These are phyloP conservation scores for Luvunga scandens DNA, from an alignment of 345 rosid species.

Conservation along the genomic window DNA sequence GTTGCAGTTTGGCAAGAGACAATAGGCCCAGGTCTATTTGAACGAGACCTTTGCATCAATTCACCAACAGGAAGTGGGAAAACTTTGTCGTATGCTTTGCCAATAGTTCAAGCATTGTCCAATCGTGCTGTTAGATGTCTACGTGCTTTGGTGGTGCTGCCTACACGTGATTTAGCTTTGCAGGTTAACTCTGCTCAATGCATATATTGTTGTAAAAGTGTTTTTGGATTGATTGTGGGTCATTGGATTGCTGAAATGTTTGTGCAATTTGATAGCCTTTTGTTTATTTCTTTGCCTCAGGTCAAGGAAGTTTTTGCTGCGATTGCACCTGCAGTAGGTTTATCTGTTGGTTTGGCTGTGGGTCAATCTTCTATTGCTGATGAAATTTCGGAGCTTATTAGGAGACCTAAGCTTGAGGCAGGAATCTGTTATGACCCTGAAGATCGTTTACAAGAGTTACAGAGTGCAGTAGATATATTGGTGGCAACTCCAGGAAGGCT, in stretches of 20 bases:
- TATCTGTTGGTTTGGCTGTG: conserved; percentile 92
- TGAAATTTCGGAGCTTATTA: conserved; percentile 78
- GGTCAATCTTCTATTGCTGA: conserved; percentile 90
- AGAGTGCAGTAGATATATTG: conserved; percentile 83
- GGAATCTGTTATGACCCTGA: conserved; percentile 86
- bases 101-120: conserved; percentile 71
- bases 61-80: conserved; percentile 84
- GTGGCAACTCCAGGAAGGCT: conserved; percentile 98
- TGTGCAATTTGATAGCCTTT: not conserved
- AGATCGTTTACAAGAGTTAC: conserved; percentile 43
- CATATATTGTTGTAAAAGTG: not conserved
- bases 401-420: conserved; percentile 70
- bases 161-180: conserved; percentile 91
- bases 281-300: conserved; percentile 35
- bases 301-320: conserved; percentile 89
- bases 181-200: conserved; percentile 44
- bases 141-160: conserved; percentile 89
- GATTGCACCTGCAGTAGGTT: conserved; percentile 88
- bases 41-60: conserved; percentile 83
- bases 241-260: not conserved
- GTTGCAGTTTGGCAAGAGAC: too few species aligned
- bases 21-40: conserved; percentile 62
- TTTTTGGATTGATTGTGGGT: not conserved
- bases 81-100: conserved; percentile 87
- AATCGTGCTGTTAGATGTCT: conserved; percentile 66